phyloP scores from a whole-genome alignment of 2,329 filamentous ascomycete species.

The Chlorencoelia australis region DNA sequence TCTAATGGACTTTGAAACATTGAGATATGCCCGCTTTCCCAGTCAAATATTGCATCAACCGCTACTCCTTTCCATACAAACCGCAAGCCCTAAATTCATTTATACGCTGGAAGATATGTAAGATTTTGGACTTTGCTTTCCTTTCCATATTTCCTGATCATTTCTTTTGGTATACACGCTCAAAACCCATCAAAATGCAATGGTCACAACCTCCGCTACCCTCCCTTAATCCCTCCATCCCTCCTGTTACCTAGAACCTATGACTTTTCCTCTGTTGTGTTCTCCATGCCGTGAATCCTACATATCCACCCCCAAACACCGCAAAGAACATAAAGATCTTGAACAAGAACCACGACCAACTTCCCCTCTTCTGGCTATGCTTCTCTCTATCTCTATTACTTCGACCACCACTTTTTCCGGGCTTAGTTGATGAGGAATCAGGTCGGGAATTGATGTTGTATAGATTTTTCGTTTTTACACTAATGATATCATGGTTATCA shows the following conservation, averaged over 20 bases:
- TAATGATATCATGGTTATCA: slow-evolving; percentile 96
- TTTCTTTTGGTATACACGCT: slow-evolving; percentile 12
- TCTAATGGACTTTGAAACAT: too few relatives aligned
- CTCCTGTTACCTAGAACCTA: slow-evolving; percentile 21
- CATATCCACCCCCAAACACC: slow-evolving; percentile 64
- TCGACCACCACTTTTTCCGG: slow-evolving; percentile 10
- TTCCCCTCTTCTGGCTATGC: slow-evolving; percentile 29
- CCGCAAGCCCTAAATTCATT: background rate
- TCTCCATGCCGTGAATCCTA: slow-evolving; percentile 78
- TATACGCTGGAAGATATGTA: background rate
- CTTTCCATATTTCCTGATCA: slow-evolving; percentile 1
- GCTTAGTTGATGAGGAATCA: slow-evolving; percentile 50
- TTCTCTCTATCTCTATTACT: slow-evolving; percentile 12
- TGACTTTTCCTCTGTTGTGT: slow-evolving; percentile 29
- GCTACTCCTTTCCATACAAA: too few relatives aligned
- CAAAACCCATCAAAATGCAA: slow-evolving; percentile 9
- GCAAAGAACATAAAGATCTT: slow-evolving; percentile 73
- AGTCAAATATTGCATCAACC: too few relatives aligned
- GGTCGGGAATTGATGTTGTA: slow-evolving; percentile 51
- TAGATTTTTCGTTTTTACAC: slow-evolving; percentile 75
- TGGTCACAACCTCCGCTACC: background rate
- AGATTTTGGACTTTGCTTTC: too few relatives aligned
- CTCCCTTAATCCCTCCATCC: too few relatives aligned
- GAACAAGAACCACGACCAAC: slow-evolving; percentile 65
- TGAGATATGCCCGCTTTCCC: too few relatives aligned